Evolutionary conservation across 2,329 filamentous ascomycete genomes (phyloP), one percentile per base, ranked within the genome.

Genomic region (Ilyonectria sp.): DNA sequence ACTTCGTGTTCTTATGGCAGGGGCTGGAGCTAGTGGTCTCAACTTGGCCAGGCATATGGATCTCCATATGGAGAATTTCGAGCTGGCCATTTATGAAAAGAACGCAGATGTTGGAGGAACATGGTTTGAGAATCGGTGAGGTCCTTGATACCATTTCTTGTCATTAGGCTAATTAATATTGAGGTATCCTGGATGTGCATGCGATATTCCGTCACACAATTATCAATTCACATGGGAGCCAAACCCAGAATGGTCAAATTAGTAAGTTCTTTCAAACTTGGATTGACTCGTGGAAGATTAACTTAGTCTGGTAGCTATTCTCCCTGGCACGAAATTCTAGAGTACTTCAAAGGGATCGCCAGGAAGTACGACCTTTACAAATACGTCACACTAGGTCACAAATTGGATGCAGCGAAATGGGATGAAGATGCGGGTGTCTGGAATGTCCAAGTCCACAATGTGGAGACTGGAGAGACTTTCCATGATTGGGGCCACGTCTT

Each of bases 201-300:
- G 65, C 31, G 65, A 68, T 33, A 60, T 68, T 19, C 65, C 65
- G 13, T 55, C 54, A 7, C 65, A 65, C 15, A 68, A 68, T 29
- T 68, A 68, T 23, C 65, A 68, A n/a, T 68, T 65, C 21, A 56
- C 61, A 3, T 68, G 65, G 65, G 44, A 56, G 7, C 65, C 65
- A 19, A 68, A 68, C 37, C 60, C 60, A 6, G 31, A 53, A 9
- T 68, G 61, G 65, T 55, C 47, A 17, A 53, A 37, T 21, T 59
- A 59, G 56, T 59, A 40, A 13, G 37, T 6, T 1, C 7, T 5
- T 7, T 17, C 4, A 19, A 31, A n/a, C 11, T 3, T 17, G 21
- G 21, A 26, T 10, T 35, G 4, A 17, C 21, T 4, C 15, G 6
- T 6, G 6, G 15, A 54, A 4, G 1, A n/a, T 8, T 37, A 23